These are phyloP conservation scores for Diaporthe australafricana DNA, from an alignment of 2,329 filamentous ascomycete genomes.

Conservation along the genomic window DNA sequence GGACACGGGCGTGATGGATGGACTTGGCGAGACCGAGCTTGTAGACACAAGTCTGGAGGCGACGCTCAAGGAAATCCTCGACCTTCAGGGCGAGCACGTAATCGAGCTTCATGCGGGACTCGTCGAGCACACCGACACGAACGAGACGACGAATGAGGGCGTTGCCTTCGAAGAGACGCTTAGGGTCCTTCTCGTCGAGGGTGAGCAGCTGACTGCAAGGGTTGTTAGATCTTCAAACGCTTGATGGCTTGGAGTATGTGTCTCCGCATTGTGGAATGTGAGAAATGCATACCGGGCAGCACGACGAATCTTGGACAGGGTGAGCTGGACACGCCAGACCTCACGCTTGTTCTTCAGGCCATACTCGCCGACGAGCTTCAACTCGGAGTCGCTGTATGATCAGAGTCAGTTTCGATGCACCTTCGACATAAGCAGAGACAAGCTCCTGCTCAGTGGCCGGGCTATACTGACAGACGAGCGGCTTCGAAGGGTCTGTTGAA, in stretches of 20 bases:
- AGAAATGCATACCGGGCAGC: slow-evolving; percentile 85
- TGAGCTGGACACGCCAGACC: slow-evolving; percentile 99
- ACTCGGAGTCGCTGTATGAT: slow-evolving; percentile 89
- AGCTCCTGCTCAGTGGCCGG: slow-evolving; percentile 98
- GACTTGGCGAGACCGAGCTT: slow-evolving; percentile 99
- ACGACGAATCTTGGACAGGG: slow-evolving; percentile 99
- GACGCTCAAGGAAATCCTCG: slow-evolving; percentile 99
- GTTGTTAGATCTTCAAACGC: slow-evolving; percentile 41
- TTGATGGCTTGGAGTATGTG: neutral
- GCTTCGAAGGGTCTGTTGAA: slow-evolving; percentile 93
- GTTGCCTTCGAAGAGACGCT: slow-evolving; percentile 99
- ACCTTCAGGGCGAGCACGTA: slow-evolving; percentile 99
- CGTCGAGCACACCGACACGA: slow-evolving; percentile 98
- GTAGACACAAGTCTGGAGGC: slow-evolving; percentile 99
- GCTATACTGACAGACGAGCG: slow-evolving; percentile 97
- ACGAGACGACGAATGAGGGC: slow-evolving; percentile 99
- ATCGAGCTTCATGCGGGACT: slow-evolving; percentile 99
- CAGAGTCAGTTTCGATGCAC: slow-evolving; percentile 77
- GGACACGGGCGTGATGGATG: slow-evolving; percentile 99
- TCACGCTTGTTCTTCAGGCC: slow-evolving; percentile 99
- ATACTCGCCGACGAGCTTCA: slow-evolving; percentile 99
- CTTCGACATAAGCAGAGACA: slow-evolving; percentile 97
- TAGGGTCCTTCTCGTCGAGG: slow-evolving; percentile 99
- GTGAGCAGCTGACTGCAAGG: slow-evolving; percentile 92
- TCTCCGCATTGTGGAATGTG: neutral